Percentiles rank a stretch among this genome's conserved stretches.
phyloP scores from a whole-genome alignment of 2,329 filamentous ascomycete genomes.

The Phyllosticta ampelicida region DNA sequence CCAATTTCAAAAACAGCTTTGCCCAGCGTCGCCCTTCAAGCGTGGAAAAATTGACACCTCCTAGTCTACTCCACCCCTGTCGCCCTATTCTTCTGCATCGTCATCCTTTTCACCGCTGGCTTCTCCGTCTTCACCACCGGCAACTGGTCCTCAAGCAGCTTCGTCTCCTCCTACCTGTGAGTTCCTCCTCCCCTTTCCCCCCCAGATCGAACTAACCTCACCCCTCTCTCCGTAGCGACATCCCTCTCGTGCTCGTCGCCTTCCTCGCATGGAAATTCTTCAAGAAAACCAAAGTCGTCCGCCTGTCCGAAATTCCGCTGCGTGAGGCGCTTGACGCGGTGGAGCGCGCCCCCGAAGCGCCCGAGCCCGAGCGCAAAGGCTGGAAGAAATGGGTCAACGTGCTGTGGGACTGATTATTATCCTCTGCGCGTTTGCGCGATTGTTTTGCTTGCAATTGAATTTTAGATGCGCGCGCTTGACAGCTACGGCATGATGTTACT shows the following conservation, averaged over 20 bases:
- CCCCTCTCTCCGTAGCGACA: neutral
- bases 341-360: constrained; percentile 14
- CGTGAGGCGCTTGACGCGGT: constrained; percentile 18
- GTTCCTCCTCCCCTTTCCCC: neutral
- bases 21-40: constrained; percentile 49
- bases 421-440: too few species aligned
- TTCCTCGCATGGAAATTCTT: constrained; percentile 5
- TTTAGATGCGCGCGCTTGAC: too few species aligned
- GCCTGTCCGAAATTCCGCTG: constrained; percentile 16
- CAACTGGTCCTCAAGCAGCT: constrained; percentile 19
- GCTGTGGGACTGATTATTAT: constrained; percentile 14
- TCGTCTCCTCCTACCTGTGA: constrained; percentile 24
- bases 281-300: constrained; percentile 7
- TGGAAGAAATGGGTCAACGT: constrained; percentile 14
- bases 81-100: constrained; percentile 20
- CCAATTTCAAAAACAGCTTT: too few species aligned
- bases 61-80: constrained; percentile 20
- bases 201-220: neutral
- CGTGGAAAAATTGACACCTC: neutral
- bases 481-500: too few species aligned
- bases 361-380: constrained; percentile 14
- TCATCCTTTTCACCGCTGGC: constrained; percentile 20
- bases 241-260: constrained; percentile 1
- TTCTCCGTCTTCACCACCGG: constrained; percentile 19
- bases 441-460: too few species aligned